A percentile compares a stretch with the other conserved stretches of the same genome.
Conservation (phyloP, 129 eudicot genomes). For the Flaveria robusta region DNA sequence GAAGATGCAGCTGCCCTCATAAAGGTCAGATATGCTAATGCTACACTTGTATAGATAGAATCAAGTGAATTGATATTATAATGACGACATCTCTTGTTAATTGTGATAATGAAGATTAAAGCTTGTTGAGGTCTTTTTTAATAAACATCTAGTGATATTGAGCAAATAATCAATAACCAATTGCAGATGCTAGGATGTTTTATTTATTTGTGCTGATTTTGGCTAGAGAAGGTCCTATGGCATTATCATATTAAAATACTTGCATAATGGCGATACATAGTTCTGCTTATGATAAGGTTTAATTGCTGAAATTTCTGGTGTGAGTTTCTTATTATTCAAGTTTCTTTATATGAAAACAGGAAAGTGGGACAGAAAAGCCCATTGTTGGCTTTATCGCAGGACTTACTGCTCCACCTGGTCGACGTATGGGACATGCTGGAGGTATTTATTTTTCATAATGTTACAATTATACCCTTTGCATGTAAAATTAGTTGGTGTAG, state of each 20-base stretch:
- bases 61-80: conserved; percentile 19
- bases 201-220: not conserved
- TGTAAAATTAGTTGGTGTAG: not conserved
- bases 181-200: not conserved
- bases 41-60: conserved; percentile 12
- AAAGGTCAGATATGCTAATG: conserved; percentile 56
- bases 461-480: not conserved
- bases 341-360: conserved; percentile 56
- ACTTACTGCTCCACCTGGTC: conserved; percentile 99
- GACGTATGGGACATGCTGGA: conserved; percentile 99
- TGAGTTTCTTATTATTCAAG: conserved; percentile 5
- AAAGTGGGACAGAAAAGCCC: conserved; percentile 94
- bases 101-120: not conserved
- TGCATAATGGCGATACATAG: not conserved
- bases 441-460: conserved; percentile 44
- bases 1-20: conserved; percentile 99
- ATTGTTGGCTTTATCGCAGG: conserved; percentile 99
- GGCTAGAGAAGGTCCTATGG: not conserved
- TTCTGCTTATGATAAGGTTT: not conserved
- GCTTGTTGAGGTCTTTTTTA: not conserved
- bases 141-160: not conserved
- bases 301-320: not conserved
- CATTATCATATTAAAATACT: not conserved
- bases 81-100: conserved; percentile 6
- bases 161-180: not conserved